Evolutionary conservation across 2,329 filamentous ascomycete species (phyloP).

Genomic region (Blastomyces emzantsi): DNA sequence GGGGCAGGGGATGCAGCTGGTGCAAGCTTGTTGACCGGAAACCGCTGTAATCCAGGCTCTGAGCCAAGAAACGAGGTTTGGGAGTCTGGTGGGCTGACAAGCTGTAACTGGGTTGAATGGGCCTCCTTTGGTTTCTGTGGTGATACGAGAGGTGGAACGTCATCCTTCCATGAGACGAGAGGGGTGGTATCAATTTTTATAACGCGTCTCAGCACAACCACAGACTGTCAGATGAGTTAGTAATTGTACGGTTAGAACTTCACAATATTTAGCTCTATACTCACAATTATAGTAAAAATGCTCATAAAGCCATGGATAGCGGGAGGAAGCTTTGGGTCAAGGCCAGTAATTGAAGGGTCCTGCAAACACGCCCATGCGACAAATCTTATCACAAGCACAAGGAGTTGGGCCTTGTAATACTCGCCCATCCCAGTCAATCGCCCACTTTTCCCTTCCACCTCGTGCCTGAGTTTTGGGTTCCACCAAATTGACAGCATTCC

Average conservation of each 20-base stretch:
- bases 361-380: slow-evolving; percentile 37
- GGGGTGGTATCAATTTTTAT: slow-evolving; percentile 35
- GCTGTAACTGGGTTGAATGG: slow-evolving; percentile 14
- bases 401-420: slow-evolving; percentile 41
- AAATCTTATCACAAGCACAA: slow-evolving; percentile 37
- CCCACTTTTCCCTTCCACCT: slow-evolving; percentile 35
- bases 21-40: slow-evolving; percentile 36
- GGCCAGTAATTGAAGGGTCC: slow-evolving; percentile 28
- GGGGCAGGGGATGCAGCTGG: slow-evolving; percentile 19
- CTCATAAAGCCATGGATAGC: slow-evolving; percentile 35
- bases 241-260: slow-evolving; percentile 4
- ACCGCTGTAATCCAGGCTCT: slow-evolving; percentile 21
- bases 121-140: slow-evolving; percentile 20
- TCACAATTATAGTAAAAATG: slow-evolving; percentile 32
- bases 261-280: slow-evolving; percentile 13
- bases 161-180: slow-evolving; percentile 35
- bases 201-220: slow-evolving; percentile 29
- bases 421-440: slow-evolving; percentile 35
- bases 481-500: slow-evolving; percentile 41
- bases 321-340: slow-evolving; percentile 25
- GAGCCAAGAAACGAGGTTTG: slow-evolving; percentile 15
- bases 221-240: slow-evolving; percentile 27
- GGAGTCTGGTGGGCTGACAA: slow-evolving; percentile 15
- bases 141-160: slow-evolving; percentile 23
- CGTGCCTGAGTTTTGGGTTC: slow-evolving; percentile 40